Base-by-base conservation (phyloP, 2,329 filamentous ascomycete genomes). In the Stromatinia cepivora region DNA sequence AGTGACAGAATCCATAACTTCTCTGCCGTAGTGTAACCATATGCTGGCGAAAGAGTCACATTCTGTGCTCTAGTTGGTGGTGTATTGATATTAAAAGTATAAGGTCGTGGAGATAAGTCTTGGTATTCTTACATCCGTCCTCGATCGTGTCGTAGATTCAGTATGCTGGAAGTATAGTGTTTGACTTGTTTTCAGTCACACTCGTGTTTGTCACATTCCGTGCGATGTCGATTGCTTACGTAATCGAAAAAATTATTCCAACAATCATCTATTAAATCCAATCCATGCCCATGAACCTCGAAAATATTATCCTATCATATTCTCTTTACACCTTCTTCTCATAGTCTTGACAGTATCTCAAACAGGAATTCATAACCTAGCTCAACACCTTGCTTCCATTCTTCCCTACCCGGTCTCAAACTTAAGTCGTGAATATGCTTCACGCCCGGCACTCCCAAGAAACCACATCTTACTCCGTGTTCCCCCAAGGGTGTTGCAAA, bases 351-450 rank as follows among this genome's bases (percentile, higher is more conserved):
- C 20, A 66, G 20, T 39, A 57, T 56, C 9, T 57, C 39, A 28
- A 66, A 66, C 13, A 57, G n/a, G 22, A 57, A 66, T 11, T 48
- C 22, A 20, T 66, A 66, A 7, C 52, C 52, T 31, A 52, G 63
- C 22, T 54, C 52, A 28, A 66, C 63, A 31, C 28, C 15, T 20
- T 48, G 34, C 25, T 56, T 45, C 63, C 52, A 66, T 48, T 66
- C 17, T 56, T 54, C 28, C 34, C 13, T 57, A 22, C 63, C 63
- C 20, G 39, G 52, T 20, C 39, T 39, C 53, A 53, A 42, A 56
- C n/a, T 45, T 9, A 66, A 34, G 28, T 57, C 63, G 31, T 66
- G 63, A 45, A 66, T 56, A 48, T 66, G 63, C 13, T 54, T 45
- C 22, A 56, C 48, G 15, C 28, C 28, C n/a, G 50, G 8, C 25